Conservation (phyloP, 2,329 filamentous ascomycete species). For the Sporothrix pseudoabietina region DNA sequence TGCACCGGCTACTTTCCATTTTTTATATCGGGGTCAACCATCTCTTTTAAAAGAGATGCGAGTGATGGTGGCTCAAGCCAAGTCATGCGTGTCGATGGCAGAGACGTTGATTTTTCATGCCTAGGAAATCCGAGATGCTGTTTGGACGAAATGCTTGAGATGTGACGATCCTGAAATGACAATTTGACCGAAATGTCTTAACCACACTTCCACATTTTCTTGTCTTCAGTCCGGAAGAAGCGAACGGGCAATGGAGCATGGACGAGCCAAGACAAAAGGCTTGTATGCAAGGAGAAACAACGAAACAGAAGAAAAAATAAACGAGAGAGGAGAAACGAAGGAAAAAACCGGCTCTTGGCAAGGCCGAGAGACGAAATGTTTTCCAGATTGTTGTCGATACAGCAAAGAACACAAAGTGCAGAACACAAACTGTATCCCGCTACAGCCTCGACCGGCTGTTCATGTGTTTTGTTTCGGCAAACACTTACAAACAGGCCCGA, state of each 20-base stretch:
- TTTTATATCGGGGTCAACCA: neutral
- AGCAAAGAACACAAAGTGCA: constrained; percentile 6
- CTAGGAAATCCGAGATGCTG: neutral
- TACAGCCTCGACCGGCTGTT: constrained; percentile 22
- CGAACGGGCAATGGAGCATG: neutral
- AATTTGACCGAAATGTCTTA: neutral
- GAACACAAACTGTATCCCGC: constrained; percentile 2
- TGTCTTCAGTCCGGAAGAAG: neutral
- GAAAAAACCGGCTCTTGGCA: neutral
- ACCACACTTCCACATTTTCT: neutral
- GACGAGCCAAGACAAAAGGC: neutral
- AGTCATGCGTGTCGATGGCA: neutral
- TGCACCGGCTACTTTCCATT: too few relatives aligned
- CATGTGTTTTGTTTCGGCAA: constrained; percentile 20
- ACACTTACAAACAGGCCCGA: neutral
- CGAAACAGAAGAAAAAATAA: neutral
- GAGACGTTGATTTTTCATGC: neutral
- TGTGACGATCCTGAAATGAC: constrained; percentile 5
- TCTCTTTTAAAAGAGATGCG: neutral
- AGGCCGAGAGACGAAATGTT: neutral
- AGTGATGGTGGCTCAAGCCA: neutral
- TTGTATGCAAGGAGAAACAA: neutral
- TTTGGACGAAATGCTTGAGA: neutral
- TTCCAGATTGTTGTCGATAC: neutral
- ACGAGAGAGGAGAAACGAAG: neutral